Conservation (phyloP, 2,329 filamentous ascomycete genomes). For the Volutella citrinella region DNA sequence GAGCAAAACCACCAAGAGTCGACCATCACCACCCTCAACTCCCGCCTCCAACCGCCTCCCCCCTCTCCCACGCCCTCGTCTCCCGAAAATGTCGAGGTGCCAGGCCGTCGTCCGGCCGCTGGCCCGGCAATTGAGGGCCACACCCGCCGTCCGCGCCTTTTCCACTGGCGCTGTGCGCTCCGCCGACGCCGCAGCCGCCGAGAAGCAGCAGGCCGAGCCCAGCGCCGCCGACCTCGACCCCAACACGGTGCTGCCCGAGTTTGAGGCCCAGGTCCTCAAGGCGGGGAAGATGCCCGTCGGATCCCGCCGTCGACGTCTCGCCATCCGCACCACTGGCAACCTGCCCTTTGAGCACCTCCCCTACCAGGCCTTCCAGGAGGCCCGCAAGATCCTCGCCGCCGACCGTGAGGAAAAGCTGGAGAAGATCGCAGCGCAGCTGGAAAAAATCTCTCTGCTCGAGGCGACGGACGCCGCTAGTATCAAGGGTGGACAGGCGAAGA, state of each 20-base stretch:
- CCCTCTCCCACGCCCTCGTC: conserved; percentile 7
- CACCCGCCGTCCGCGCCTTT: conserved; percentile 37
- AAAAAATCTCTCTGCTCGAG: conserved; percentile 66
- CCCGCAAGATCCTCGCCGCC: conserved; percentile 73
- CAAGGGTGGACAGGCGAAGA: conserved; percentile 60
- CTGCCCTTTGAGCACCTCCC: conserved; percentile 91
- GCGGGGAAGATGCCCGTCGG: conserved; percentile 71
- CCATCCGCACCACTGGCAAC: conserved; percentile 60
- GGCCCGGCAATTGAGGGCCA: conserved; percentile 47
- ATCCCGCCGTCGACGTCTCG: conserved; percentile 78
- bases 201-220: conserved; percentile 23
- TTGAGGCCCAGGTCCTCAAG: conserved; percentile 65
- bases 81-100: conserved; percentile 59
- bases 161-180: conserved; percentile 31
- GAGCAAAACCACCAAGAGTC: conserved; percentile 1
- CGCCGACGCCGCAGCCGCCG: conserved; percentile 21
- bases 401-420: conserved; percentile 80
- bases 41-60: conserved; percentile 10
- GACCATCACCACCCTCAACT: conserved; percentile 2
- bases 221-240: conserved; percentile 55
- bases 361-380: conserved; percentile 98
- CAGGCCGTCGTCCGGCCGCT: conserved; percentile 58
- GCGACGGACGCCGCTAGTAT: conserved; percentile 54
- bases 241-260: conserved; percentile 58
- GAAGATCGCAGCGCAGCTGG: conserved; percentile 65